Percentiles rank a stretch among this genome's conserved stretches.
Conservation (phyloP, 164 flowering plant species). For the Umbellularia californica region DNA sequence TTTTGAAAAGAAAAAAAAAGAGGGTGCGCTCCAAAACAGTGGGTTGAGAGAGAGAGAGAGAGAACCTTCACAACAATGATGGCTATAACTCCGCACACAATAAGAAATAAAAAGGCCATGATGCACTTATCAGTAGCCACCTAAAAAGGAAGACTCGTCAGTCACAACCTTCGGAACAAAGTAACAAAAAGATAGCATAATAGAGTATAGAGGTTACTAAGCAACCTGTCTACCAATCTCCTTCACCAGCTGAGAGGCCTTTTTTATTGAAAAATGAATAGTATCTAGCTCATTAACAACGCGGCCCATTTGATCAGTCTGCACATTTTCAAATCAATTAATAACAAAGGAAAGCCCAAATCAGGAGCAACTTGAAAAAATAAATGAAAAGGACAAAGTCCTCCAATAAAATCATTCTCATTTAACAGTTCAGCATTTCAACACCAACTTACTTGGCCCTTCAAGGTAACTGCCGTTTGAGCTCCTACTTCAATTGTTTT, state of each 20-base stretch:
- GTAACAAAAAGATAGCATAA: background rate
- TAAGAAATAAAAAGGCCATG: constrained; percentile 77
- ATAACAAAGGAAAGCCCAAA: background rate
- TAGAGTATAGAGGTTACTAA: background rate
- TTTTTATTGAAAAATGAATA: constrained; percentile 90
- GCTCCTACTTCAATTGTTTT: constrained; percentile 82
- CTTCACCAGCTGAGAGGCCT: constrained; percentile 94
- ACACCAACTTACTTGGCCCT: constrained; percentile 63
- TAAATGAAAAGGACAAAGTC: background rate
- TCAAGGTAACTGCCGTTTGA: constrained; percentile 58
- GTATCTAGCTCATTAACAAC: constrained; percentile 92
- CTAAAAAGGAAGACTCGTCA: constrained; percentile 26
- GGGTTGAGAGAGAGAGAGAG: constrained; percentile 7
- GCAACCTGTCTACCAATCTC: constrained; percentile 98
- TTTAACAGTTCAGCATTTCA: background rate
- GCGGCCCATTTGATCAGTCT: constrained; percentile 99
- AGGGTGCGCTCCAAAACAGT: background rate
- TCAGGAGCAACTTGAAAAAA: background rate
- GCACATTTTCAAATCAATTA: constrained; percentile 15
- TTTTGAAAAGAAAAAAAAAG: background rate
- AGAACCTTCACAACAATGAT: constrained; percentile 87
- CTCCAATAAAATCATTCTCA: background rate
- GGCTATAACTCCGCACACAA: constrained; percentile 87
- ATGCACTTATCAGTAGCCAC: constrained; percentile 97
- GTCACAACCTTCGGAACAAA: background rate